Conservation (phyloP, 1,284 basidiomycete genomes). For the Ustilago lituana region DNA sequence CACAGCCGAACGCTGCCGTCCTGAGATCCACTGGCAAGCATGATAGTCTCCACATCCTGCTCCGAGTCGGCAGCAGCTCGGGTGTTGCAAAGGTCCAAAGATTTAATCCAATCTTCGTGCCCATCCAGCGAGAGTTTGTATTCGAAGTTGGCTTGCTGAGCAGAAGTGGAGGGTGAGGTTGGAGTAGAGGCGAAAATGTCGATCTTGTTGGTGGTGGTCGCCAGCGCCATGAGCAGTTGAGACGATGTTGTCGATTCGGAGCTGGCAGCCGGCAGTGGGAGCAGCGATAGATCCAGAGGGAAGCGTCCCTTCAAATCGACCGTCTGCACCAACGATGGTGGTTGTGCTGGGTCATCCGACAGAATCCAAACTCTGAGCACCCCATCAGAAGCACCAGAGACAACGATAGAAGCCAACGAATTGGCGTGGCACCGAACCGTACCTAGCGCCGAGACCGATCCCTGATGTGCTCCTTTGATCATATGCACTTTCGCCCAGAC, state of each 20-base stretch:
- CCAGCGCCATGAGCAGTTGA: slow-evolving; percentile 52
- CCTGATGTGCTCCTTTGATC: slow-evolving; percentile 42
- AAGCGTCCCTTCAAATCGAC: slow-evolving; percentile 51
- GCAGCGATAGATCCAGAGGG: slow-evolving; percentile 59
- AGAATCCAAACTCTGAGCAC: slow-evolving; percentile 51
- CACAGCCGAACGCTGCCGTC: slow-evolving; percentile 63
- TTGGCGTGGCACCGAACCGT: slow-evolving; percentile 33
- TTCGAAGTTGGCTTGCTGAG: slow-evolving; percentile 24
- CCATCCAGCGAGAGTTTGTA: slow-evolving; percentile 53
- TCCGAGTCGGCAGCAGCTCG: slow-evolving; percentile 6
- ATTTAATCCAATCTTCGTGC: slow-evolving; percentile 66
- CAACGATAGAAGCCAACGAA: slow-evolving; percentile 22
- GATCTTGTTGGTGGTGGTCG: slow-evolving; percentile 57
- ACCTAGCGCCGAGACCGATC: slow-evolving; percentile 51
- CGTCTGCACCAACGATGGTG: slow-evolving; percentile 33
- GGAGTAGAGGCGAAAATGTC: slow-evolving; percentile 41
- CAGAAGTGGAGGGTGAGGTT: not conserved
- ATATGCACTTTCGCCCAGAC: slow-evolving; percentile 7
- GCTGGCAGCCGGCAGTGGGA: slow-evolving; percentile 28
- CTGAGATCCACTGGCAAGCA: slow-evolving; percentile 62
- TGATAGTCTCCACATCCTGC: slow-evolving; percentile 18
- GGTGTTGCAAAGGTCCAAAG: slow-evolving; percentile 55
- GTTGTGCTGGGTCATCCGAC: slow-evolving; percentile 3
- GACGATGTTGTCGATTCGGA: not conserved
- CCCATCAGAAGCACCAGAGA: slow-evolving; percentile 57